A percentile compares a stretch with the other conserved stretches of the same genome.
Conservation (phyloP, 345 rosid species). For the Salix purpurea region DNA sequence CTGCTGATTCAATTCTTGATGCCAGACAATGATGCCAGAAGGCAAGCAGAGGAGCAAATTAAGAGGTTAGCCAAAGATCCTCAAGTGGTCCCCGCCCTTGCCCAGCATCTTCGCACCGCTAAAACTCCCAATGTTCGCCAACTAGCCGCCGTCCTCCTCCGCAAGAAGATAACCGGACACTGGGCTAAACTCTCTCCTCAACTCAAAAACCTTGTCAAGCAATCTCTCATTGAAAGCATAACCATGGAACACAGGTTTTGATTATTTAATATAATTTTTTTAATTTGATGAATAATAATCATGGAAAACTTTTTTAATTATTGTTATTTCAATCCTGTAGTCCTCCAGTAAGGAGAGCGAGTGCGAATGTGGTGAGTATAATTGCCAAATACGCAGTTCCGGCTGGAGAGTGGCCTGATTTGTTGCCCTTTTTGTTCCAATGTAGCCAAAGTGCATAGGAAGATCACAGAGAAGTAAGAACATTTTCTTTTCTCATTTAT, state of each 20-base stretch:
- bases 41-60: slow-evolving; percentile 98
- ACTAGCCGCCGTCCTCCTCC: slow-evolving; percentile 97
- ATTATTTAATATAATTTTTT: neutral
- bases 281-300: neutral
- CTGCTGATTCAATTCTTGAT: slow-evolving; percentile 89
- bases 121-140: slow-evolving; percentile 98
- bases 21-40: slow-evolving; percentile 98
- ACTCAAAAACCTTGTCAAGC: slow-evolving; percentile 74
- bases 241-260: slow-evolving; percentile 82
- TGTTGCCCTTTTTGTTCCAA: slow-evolving; percentile 78
- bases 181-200: slow-evolving; percentile 95
- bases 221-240: slow-evolving; percentile 87
- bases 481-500: neutral
- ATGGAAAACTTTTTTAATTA: neutral
- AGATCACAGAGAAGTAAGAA: slow-evolving; percentile 88
- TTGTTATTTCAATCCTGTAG: slow-evolving; percentile 27
- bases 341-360: slow-evolving; percentile 90
- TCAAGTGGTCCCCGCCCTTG: slow-evolving; percentile 91
- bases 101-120: slow-evolving; percentile 97
- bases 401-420: slow-evolving; percentile 97
- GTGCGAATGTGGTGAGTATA: slow-evolving; percentile 95
- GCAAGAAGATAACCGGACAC: slow-evolving; percentile 97
- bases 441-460: slow-evolving; percentile 96
- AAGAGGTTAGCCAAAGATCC: slow-evolving; percentile 94
- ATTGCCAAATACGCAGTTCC: slow-evolving; percentile 92